Base-by-base conservation (phyloP, 495 filamentous ascomycete species). In the Pyronema omphalodes region DNA sequence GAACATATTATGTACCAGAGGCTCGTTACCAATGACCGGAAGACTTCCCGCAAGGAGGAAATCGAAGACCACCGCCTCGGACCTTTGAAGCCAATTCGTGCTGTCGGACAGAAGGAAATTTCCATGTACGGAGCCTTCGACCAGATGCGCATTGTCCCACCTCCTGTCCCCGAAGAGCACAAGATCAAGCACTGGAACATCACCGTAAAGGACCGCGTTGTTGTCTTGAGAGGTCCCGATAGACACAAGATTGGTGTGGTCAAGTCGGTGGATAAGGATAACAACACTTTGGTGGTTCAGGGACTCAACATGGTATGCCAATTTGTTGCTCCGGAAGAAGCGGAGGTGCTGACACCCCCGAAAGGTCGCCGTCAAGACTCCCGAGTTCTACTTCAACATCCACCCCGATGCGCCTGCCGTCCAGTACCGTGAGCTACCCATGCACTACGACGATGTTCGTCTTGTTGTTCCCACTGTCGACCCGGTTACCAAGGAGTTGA, bases 181-280 rank as follows among this genome's bases (percentile, higher is more conserved):
- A 52, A 69, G 73, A 54, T 64, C 40, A 71, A 74, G 60, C 72
- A 73, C 58, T 71, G 81, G 56, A 81, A 82, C 53, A 73, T 95
- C 58, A 75, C 71, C 12, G 62, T 67, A 7, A 79, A 77, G 7
- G 88, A 95, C 61, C 74, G 88, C 52, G 84, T 93, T 34, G 84
- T 86, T 37, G 65, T 93, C 35, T 69, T 82, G 44, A 78, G 81
- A 48, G 87, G 88, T 17, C 71, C 71, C 54, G 83, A 88, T 57
- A 82, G 80, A 70, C 86, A 86, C 54, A 82, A 80, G 68, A 93
- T 98, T 69, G 81, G 80, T 29, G 69, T 68, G 34, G 76, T 95
- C 33, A 61, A 52, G 45, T 58, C 66, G n/a, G 71, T 94, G 37
- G 70, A 82, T 55, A 63, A 62, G 15, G 68, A 74, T 1, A 73